A percentile compares a stretch with the other conserved stretches of the same genome.
Evolutionary conservation across 306 rosid genomes (phyloP).

Genomic region (Prosopis cineraria): DNA sequence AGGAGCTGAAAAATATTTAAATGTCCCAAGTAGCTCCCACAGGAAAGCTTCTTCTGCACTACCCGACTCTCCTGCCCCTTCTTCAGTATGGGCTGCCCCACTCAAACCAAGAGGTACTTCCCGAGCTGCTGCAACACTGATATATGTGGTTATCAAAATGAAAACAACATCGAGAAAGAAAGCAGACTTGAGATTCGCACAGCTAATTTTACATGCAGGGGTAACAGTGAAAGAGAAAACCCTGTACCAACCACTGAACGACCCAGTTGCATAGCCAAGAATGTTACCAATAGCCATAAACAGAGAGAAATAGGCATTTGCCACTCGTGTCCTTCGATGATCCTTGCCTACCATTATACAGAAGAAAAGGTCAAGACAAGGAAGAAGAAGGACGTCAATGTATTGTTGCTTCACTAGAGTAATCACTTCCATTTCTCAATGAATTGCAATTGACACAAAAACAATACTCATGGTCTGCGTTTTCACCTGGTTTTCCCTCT

Average conservation of each 20-base stretch:
- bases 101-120: conserved; percentile 67
- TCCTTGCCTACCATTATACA: conserved; percentile 68
- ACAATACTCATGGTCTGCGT: background rate
- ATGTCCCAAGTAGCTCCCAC: conserved; percentile 91
- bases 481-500: background rate
- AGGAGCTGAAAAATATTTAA: conserved; percentile 69
- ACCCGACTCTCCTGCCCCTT: conserved; percentile 57
- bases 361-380: conserved; percentile 30
- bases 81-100: conserved; percentile 45
- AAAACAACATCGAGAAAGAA: conserved; percentile 69
- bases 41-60: conserved; percentile 80
- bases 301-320: conserved; percentile 93
- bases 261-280: conserved; percentile 92
- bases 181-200: conserved; percentile 99
- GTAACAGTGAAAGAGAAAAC: conserved; percentile 69
- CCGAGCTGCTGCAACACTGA: conserved; percentile 70
- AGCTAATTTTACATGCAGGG: conserved; percentile 71
- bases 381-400: conserved; percentile 26
- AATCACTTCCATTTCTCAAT: conserved; percentile 29
- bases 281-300: conserved; percentile 93
- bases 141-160: conserved; percentile 68
- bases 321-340: conserved; percentile 87
- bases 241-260: conserved; percentile 91
- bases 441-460: conserved; percentile 23
- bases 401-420: conserved; percentile 10